Evolutionary conservation across 441 rosid genomes (phyloP).

Genomic region (Metrosideros polymorpha): DNA sequence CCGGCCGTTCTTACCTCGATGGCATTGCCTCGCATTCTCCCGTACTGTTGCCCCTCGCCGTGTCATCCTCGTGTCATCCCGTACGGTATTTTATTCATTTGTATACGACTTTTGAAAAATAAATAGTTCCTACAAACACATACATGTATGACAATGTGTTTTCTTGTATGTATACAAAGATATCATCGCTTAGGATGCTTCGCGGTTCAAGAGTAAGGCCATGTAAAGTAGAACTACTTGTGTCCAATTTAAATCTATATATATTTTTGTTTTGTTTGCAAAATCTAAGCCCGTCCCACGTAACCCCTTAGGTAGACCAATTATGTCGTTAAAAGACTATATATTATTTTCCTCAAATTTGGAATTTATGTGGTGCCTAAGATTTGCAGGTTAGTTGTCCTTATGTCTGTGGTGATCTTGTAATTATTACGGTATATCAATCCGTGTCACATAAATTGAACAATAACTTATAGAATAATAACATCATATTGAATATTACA

Average conservation of each 20-base stretch:
- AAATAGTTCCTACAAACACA: neutral
- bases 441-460: neutral
- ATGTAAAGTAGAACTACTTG: neutral
- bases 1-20: neutral
- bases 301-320: neutral
- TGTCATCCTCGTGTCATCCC: no score
- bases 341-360: neutral
- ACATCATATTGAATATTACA: neutral
- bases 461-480: neutral
- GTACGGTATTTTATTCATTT: no score
- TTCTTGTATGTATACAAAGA: neutral
- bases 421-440: neutral
- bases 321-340: neutral
- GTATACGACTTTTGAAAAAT: neutral
- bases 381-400: neutral
- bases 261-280: neutral
- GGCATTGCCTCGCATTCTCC: neutral
- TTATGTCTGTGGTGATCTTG: neutral
- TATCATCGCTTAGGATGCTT: neutral
- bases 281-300: neutral
- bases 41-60: neutral
- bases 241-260: neutral
- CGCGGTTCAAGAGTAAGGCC: neutral
- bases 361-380: neutral
- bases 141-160: neutral